Evolutionary conservation across 2,329 filamentous ascomycete genomes (phyloP).

Genomic region (Trichoderma citrinoviride): DNA sequence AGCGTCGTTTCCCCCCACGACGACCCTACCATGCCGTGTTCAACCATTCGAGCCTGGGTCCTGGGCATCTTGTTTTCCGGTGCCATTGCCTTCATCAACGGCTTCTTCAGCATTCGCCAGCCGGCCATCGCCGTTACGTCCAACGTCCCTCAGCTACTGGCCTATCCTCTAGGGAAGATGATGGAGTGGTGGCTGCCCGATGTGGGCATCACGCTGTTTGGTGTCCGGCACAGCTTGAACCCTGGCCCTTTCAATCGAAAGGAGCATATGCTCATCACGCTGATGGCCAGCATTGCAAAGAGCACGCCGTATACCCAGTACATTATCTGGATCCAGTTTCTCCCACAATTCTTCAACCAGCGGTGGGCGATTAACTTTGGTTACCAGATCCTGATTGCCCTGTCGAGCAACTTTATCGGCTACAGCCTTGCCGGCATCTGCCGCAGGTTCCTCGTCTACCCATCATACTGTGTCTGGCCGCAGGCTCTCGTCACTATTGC

Average conservation of each 20-base stretch:
- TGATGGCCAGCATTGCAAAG: conserved; percentile 55
- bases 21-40: conserved; percentile 46
- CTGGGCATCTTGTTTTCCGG: conserved; percentile 49
- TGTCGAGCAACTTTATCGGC: conserved; percentile 53
- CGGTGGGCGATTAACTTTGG: conserved; percentile 39
- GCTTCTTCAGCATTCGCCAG: conserved; percentile 54
- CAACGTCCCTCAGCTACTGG: conserved; percentile 51
- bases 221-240: conserved; percentile 46
- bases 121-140: conserved; percentile 49
- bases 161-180: conserved; percentile 46
- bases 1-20: conserved; percentile 56
- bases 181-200: conserved; percentile 45
- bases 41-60: conserved; percentile 52
- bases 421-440: conserved; percentile 53
- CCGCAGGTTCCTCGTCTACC: conserved; percentile 52
- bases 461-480: conserved; percentile 52
- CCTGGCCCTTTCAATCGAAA: conserved; percentile 56
- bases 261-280: conserved; percentile 59
- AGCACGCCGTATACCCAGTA: conserved; percentile 47
- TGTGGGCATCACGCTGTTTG: conserved; percentile 44
- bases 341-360: conserved; percentile 45
- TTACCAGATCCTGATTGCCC: conserved; percentile 46
- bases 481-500: conserved; percentile 48
- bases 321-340: conserved; percentile 46
- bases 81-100: conserved; percentile 49